These are phyloP conservation scores for Fusarium sp. DNA, from an alignment of 2,329 filamentous ascomycete species.

Conservation along the genomic window DNA sequence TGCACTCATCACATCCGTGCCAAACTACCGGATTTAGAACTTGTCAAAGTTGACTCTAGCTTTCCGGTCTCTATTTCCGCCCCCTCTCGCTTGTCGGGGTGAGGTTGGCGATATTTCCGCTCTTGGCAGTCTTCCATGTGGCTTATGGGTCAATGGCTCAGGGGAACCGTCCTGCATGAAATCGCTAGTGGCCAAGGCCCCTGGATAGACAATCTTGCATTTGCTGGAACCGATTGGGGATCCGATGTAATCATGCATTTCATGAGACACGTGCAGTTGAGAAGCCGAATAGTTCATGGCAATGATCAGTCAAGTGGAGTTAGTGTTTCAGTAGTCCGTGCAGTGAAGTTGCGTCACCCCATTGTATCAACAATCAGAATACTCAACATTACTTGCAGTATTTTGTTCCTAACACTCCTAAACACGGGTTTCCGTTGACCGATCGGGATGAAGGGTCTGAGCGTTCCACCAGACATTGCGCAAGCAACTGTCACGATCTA, in stretches of 20 bases:
- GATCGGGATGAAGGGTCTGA: too few species aligned
- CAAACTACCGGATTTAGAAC: not conserved
- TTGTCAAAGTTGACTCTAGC: not conserved
- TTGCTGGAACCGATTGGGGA: not conserved
- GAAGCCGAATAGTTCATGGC: not conserved
- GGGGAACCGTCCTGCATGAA: not conserved
- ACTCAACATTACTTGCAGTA: too few species aligned
- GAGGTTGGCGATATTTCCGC: not conserved
- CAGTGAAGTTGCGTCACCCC: not conserved
- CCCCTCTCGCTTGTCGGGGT: not conserved
- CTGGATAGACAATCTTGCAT: not conserved
- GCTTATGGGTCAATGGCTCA: not conserved
- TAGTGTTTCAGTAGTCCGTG: not conserved
- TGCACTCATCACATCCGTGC: not conserved
- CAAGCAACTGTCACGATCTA: too few species aligned
- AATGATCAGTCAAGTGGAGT: not conserved
- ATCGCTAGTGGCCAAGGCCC: not conserved
- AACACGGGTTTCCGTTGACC: too few species aligned
- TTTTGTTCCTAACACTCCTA: too few species aligned
- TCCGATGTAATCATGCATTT: not conserved
- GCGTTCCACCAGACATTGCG: too few species aligned
- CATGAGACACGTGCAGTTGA: not conserved
- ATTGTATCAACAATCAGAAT: not conserved
- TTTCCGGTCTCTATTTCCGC: not conserved
- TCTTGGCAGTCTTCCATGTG: not conserved